Evolutionary conservation across 2,329 filamentous ascomycete species (phyloP).

Genomic region (Phialophora expanda): DNA sequence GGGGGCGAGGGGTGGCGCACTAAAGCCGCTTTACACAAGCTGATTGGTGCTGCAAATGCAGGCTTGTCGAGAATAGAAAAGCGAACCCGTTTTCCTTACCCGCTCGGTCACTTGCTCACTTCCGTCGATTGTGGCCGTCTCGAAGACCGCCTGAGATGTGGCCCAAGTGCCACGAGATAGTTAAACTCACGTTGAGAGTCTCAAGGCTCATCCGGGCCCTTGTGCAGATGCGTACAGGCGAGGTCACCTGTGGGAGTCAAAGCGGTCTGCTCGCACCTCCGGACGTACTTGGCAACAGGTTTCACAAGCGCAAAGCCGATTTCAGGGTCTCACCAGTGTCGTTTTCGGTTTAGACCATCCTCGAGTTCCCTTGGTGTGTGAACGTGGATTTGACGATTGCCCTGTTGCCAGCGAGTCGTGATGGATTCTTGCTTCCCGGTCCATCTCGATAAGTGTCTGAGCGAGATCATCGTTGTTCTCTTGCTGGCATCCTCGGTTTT

Average conservation of each 20-base stretch:
- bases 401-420: background rate
- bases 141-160: background rate
- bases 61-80: conserved; percentile 11
- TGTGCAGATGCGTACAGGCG: background rate
- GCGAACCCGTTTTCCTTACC: conserved; percentile 9
- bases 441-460: background rate
- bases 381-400: conserved; percentile 8
- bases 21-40: background rate
- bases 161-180: conserved; percentile 1
- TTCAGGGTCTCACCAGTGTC: conserved; percentile 31
- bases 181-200: background rate
- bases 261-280: background rate
- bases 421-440: background rate
- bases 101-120: conserved; percentile 8
- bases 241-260: background rate
- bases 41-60: conserved; percentile 3
- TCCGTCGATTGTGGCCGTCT: background rate
- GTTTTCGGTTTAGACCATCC: conserved; percentile 28
- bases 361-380: conserved; percentile 19
- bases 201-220: background rate
- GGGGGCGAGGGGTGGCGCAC: background rate
- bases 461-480: background rate
- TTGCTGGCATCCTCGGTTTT: background rate
- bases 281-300: conserved; percentile 9
- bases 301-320: conserved; percentile 26